Evolutionary conservation across 1,139 yeast genomes (phyloP), one percentile per base, ranked within the genome.

Genomic region (Kluyveromyces marxianus): DNA sequence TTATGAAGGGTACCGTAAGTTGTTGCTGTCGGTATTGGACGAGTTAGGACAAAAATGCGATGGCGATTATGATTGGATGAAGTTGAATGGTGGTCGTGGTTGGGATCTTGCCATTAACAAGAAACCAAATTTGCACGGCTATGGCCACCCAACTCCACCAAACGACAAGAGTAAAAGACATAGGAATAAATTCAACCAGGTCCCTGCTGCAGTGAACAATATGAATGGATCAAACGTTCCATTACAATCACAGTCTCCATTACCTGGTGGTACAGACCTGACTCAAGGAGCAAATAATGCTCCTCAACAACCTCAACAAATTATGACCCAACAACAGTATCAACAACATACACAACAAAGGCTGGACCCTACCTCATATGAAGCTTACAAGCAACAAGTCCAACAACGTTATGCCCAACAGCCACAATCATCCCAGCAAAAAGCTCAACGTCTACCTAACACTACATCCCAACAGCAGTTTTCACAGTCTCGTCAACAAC

Each of bases 51-150:
- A 72, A 47, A 56, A 60, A 14, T 79, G 76, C 35, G 89, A 82
- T 62, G 84, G 81, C 21, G 83, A 81, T 58, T 84, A 82, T 58
- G 94, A 84, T 62, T 84, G 94, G 94, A 83, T 83, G 90, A 81
- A 81, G 56, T 68, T 84, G 54, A 84, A 84, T 58, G 81, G 81
- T 41, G 94, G 94, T 45, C 76, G 77, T 60, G 94, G 94, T 37
- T 84, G 92, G 92, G 94, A 84, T 66, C 77, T 84, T 28, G 70
- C 84, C 4, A 77, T 83, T 53, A 84, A 83, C 62, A 84, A 83
- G 62, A 84, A 83, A 63, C 88, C 92, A 47, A 84, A 84, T 56
- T 67, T 84, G 50, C 92, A 84, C 65, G 94, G 94, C 8, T 84
- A 84, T 61, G 96, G 96, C 44, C 79, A 76, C 59, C 80, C 82